Evolutionary conservation across 2,329 filamentous ascomycete species (phyloP), one percentile per base, ranked within the genome.

Genomic region (Colletotrichum navitas): DNA sequence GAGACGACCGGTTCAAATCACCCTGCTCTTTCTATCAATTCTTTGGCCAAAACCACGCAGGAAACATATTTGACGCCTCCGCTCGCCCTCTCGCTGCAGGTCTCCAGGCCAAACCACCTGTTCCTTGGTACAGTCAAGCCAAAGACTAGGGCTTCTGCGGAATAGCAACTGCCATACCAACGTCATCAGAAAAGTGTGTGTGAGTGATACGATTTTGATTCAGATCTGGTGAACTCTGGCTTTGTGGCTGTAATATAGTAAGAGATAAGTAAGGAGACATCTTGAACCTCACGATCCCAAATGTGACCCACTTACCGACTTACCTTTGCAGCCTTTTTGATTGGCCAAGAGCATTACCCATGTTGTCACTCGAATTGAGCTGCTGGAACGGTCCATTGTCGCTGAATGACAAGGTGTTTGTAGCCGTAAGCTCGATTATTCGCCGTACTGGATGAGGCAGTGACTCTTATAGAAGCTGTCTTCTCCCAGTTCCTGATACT

Each of bases 261-360:
- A 39, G 54, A 26, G 12, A 14, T 8, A 39, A n/a, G n/a, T 12
- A 39, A 21, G 8, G 7, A 39, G 54, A 8, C 14, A 51, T 49
- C n/a, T 8, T 39, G 32, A 16, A 51, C 10, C n/a, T 32, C 34
- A 29, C 32, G n/a, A 16, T 63, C 6, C 0, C 0, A 2, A 62
- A 10, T 10, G 12, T 32, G 32, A 52, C 60, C 60, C 47, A 63
- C 60, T n/a, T 41, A 26, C 26, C 14, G 47, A 52, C 47, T 63
- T 63, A 63, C 60, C 47, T 63, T 63, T 63, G 26, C 60, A 39
- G 5, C 45, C 14, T 10, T 52, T 32, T 24, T 63, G 47, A 63
- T 63, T 63, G 60, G 60, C 14, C 34, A 34, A 62, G 26, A 16
- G 47, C 60, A 41, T n/a, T 34, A n/a, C 18, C 47, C 32, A 63